Conservation (phyloP, 495 filamentous ascomycete species). For the Lasiosphaeriaceae sp. region DNA sequence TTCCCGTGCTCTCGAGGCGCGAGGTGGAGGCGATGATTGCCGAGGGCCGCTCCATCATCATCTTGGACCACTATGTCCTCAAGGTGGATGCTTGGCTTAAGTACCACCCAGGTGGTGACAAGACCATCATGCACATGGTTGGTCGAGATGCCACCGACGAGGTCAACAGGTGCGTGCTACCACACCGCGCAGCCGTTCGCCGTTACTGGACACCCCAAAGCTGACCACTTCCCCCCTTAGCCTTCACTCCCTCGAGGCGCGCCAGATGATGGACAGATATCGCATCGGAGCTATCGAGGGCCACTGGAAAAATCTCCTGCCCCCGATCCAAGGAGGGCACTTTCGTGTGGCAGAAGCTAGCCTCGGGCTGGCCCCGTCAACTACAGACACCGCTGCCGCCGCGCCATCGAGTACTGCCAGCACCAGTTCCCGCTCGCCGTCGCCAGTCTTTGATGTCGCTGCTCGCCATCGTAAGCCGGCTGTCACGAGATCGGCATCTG, state of each 20-base stretch:
- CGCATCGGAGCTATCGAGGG: constrained; percentile 82
- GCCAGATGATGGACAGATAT: constrained; percentile 71
- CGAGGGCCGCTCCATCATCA: constrained; percentile 75
- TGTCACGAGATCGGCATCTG: constrained; percentile 30
- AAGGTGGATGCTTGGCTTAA: constrained; percentile 83
- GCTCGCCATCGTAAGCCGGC: constrained; percentile 9
- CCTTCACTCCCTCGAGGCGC: constrained; percentile 77
- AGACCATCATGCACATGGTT: constrained; percentile 91
- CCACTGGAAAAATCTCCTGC: constrained; percentile 81
- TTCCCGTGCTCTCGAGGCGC: constrained; percentile 57
- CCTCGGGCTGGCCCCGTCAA: constrained; percentile 10
- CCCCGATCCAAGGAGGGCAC: constrained; percentile 87
- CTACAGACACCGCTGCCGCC: background rate
- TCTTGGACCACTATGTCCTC: constrained; percentile 75
- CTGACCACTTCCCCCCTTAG: constrained; percentile 39
- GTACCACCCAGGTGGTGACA: constrained; percentile 91
- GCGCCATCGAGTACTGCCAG: constrained; percentile 37
- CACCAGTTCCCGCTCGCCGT: constrained; percentile 55
- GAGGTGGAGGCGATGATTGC: constrained; percentile 87
- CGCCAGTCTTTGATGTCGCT: constrained; percentile 63
- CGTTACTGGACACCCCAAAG: too few relatives aligned
- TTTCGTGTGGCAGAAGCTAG: constrained; percentile 51
- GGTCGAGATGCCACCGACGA: constrained; percentile 96
- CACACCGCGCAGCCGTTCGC: background rate
- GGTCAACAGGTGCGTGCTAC: constrained; percentile 69